Evolutionary conservation across 2,329 filamentous ascomycete genomes (phyloP).

Genomic region (Microcyclospora pomicola): DNA sequence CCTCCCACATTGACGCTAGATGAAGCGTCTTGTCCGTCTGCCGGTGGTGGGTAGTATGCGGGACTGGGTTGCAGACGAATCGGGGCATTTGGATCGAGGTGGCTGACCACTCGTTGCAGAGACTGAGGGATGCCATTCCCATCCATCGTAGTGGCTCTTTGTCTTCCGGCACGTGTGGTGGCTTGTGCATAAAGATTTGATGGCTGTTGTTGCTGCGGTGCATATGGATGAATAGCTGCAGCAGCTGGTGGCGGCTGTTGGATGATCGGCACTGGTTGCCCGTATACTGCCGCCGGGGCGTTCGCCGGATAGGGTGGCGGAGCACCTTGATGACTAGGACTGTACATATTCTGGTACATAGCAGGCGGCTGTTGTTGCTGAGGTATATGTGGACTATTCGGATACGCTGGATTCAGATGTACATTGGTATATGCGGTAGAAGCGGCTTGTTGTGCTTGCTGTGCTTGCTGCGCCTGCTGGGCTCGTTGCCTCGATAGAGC

Average conservation of each 20-base stretch:
- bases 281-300: conserved; percentile 43
- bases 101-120: conserved; percentile 88
- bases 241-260: conserved; percentile 35
- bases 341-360: conserved; percentile 65
- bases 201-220: conserved; percentile 39
- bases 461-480: conserved; percentile 35
- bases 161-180: conserved; percentile 62
- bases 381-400: conserved; percentile 21
- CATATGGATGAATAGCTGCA: conserved; percentile 18
- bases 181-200: conserved; percentile 64
- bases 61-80: conserved; percentile 91
- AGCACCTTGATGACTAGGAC: conserved; percentile 48
- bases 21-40: conserved; percentile 62
- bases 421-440: conserved; percentile 19
- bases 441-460: conserved; percentile 31
- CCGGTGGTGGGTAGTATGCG: conserved; percentile 88
- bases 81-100: conserved; percentile 85
- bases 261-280: conserved; percentile 57
- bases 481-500: conserved; percentile 85
- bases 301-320: conserved; percentile 73
- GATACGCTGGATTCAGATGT: conserved; percentile 27
- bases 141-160: conserved; percentile 92
- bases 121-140: conserved; percentile 63
- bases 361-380: conserved; percentile 38
- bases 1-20: conserved; percentile 53